Conservation (phyloP, 2,329 filamentous ascomycete genomes). For the Bipolaris oryzae region DNA sequence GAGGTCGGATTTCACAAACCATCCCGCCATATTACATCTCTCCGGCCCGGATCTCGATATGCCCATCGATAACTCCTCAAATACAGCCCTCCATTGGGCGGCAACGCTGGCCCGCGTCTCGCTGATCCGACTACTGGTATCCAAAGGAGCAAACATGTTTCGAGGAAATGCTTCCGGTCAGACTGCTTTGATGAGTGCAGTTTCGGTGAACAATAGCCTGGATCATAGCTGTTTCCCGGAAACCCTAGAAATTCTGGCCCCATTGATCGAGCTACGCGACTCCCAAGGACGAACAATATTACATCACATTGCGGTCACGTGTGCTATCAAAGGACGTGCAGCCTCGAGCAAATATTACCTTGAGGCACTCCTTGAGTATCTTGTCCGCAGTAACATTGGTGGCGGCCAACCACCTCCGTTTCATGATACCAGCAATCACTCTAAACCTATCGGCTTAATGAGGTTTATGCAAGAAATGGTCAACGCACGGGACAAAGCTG, state of each 20-base stretch:
- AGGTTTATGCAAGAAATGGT: constrained; percentile 98
- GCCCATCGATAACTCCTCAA: constrained; percentile 85
- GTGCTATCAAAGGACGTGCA: constrained; percentile 90
- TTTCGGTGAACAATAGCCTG: constrained; percentile 90
- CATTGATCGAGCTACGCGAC: constrained; percentile 89
- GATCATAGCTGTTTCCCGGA: constrained; percentile 91
- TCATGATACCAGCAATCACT: constrained; percentile 60
- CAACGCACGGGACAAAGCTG: constrained; percentile 90
- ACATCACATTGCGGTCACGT: constrained; percentile 95
- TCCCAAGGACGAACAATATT: constrained; percentile 88
- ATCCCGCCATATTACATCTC: constrained; percentile 77
- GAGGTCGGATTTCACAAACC: constrained; percentile 71
- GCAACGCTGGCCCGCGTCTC: constrained; percentile 87
- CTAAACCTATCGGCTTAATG: constrained; percentile 80
- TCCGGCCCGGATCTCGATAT: constrained; percentile 84
- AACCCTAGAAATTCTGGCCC: constrained; percentile 83
- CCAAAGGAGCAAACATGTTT: constrained; percentile 83
- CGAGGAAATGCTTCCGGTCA: constrained; percentile 89
- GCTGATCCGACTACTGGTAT: constrained; percentile 79
- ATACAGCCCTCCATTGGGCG: constrained; percentile 95
- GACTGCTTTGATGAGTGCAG: constrained; percentile 90
- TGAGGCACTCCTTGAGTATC: constrained; percentile 91
- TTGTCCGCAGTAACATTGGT: constrained; percentile 72
- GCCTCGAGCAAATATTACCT: constrained; percentile 94
- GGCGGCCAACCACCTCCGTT: constrained; percentile 41